Percentiles rank a stretch among this genome's conserved stretches.
phyloP scores from a whole-genome alignment of 73 alveolate genomes.

The Tetrahymena thermophila region DNA sequence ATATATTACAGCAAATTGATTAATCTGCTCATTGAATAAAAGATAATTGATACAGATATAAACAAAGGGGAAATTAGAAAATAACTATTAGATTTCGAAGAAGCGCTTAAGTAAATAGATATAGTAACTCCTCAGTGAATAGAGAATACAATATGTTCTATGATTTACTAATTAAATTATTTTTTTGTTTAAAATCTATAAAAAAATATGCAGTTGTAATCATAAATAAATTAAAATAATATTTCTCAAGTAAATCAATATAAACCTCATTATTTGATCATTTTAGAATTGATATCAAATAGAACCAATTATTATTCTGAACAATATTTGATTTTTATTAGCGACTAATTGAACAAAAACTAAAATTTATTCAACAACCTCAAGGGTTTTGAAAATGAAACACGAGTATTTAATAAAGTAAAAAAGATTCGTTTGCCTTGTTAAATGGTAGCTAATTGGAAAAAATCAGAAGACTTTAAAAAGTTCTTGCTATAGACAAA shows the following conservation, averaged over 20 bases:
- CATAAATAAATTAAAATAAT: not conserved
- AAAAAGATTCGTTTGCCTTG: not conserved
- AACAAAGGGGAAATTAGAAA: not conserved
- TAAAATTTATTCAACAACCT: not conserved
- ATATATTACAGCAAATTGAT: not conserved
- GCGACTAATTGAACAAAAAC: not conserved
- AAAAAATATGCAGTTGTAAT: not conserved
- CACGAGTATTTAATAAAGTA: not conserved
- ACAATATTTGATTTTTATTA: not conserved
- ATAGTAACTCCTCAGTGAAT: not conserved
- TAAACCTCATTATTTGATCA: not conserved
- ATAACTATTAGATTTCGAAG: not conserved
- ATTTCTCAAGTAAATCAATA: not conserved
- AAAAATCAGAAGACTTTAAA: not conserved
- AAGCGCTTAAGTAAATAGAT: not conserved
- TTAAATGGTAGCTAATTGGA: not conserved
- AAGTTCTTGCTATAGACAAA: not conserved
- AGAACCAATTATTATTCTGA: not conserved
- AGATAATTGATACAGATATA: not conserved
- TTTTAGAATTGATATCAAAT: not conserved
- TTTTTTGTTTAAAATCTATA: not conserved
- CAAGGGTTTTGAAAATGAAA: not conserved
- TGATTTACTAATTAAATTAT: not conserved
- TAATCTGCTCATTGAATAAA: not conserved
- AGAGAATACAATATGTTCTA: not conserved